Conservation (phyloP, 2,329 filamentous ascomycete species). For the Ophiobolus disseminans region DNA sequence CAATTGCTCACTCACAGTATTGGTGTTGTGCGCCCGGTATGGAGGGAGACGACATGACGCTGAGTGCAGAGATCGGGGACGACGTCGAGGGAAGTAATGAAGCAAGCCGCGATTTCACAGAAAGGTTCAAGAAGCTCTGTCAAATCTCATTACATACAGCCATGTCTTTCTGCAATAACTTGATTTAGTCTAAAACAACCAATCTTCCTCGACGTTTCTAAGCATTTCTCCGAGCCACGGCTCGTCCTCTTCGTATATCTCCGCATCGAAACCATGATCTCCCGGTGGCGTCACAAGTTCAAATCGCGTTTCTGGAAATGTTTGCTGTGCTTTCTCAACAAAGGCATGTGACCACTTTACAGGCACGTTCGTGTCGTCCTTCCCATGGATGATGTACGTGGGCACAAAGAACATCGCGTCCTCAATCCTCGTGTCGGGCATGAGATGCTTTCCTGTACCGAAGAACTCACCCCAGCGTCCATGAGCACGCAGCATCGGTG, state of each 20-base stretch:
- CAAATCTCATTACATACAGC: no score
- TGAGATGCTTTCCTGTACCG: slow-evolving; percentile 28
- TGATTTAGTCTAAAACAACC: no score
- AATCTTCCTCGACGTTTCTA: slow-evolving; percentile 32
- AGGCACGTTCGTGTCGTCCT: slow-evolving; percentile 35
- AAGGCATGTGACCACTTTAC: slow-evolving; percentile 34
- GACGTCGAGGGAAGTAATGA: no score
- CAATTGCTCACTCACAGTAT: no score
- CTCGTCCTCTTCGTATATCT: slow-evolving; percentile 30
- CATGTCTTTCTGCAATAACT: no score
- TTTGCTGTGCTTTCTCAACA: slow-evolving; percentile 27
- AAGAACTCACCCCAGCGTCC: slow-evolving; percentile 37
- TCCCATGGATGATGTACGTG: slow-evolving; percentile 42
- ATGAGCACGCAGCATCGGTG: slow-evolving; percentile 24
- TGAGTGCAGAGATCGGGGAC: no score
- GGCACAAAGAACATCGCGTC: slow-evolving; percentile 31
- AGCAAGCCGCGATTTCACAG: no score
- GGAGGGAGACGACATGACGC: no score
- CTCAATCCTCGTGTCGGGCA: slow-evolving; percentile 34
- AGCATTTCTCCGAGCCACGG: slow-evolving; percentile 38
- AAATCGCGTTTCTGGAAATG: slow-evolving; percentile 20
- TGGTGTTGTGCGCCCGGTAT: no score
- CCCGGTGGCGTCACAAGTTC: slow-evolving; percentile 23
- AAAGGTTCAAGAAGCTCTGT: no score
- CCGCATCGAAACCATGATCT: slow-evolving; percentile 45